Base-by-base conservation (phyloP, 2,329 filamentous ascomycete genomes). In the Aspergillus ustus region DNA sequence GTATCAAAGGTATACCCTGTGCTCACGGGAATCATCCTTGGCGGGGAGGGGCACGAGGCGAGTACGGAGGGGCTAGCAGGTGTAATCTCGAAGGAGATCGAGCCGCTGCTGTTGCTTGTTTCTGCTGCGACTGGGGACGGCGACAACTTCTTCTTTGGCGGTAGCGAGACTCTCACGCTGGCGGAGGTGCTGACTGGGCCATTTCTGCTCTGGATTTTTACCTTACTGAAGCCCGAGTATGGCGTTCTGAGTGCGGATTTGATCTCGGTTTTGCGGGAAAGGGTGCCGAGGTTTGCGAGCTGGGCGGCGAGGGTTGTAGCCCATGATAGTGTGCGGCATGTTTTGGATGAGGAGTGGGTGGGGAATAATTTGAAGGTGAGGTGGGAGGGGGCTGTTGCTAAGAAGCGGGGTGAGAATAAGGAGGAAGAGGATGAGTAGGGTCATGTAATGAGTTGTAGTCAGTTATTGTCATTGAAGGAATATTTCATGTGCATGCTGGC, bases 21-120 rank as follows among this genome's bases (percentile, higher is more conserved):
- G 45, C 75, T 84, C 43, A 79, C 80, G 63, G 82, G 80, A 4
- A 78, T 84, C 0, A 78, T 81, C 51, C 71, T 73, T 17, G 75
- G 82, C 1, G 82, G 78, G 6, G 87, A 87, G 51, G 80, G 81
- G 4, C 80, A 83, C 1, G 77, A 77, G 2, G 71, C 84, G 3
- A 79, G 75, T 0, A 76, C 83, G 25, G 83, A 83, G 8, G 11
- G 34, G 34, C 78, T 86, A n/a, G 78, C 89, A 2, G 81, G 80
- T 1, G 80, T 80, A 1, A 77, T 91, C 1, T 80, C 82, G 57
- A 91, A 89, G 77, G 90, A 94, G 69, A 90, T 95, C 59, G 91
- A 93, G 77, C 91, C 90, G 1, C 77, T 92, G 45, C 78, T 96
- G 1, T 77, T 92, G 45, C 78, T 96, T 40, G 34, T 40, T 5